Evolutionary conservation across 2,329 filamentous ascomycete genomes (phyloP), one percentile per base, ranked within the genome.

Genomic region (Elsinoe fawcettii): DNA sequence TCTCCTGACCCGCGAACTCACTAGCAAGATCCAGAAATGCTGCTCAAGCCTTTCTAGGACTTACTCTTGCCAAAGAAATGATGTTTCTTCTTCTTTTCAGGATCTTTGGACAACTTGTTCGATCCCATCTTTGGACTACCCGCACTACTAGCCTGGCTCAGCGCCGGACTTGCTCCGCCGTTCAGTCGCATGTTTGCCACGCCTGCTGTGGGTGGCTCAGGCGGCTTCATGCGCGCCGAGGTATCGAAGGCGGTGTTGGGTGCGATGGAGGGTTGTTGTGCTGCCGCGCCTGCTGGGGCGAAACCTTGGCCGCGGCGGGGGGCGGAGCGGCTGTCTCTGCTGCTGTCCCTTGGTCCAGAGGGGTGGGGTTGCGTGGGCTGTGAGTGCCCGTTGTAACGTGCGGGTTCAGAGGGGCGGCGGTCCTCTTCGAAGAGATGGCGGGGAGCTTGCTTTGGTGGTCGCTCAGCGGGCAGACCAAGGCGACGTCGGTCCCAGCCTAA

Each of bases 391-490:
- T 53, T 36, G 25, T 30, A 16, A 9, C 39, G 32, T 16, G 6
- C 16, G 11, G 49, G 34, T 14, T 53, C 12, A 12, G 49, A 36
- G 37, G 83, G 76, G 3, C 76, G 75, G 46, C 77, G 73, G 22
- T 85, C 82, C 53, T 84, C 82, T 70, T 95, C 90, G 64, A 93
- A 93, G 8, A 99, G 74, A 73, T 96, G 89, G 5, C 85, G 85
- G 1, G 93, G 93, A 0, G 91, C 88, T 60, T 86, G 85, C n/a
- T 84, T 86, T 66, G 85, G 84, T 2, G 90, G 89, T 37, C 85
- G 79, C 60, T 96, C 90, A 58, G 85, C 77, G 0, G 92, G 93
- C 4, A 99, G 81, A 64, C 90, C 85, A 14, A 99, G 79, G 46
- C 83, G 80, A 55, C 87, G 81, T 66, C 85, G 86, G 66, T 90